phyloP scores from a whole-genome alignment of 176 grass and related monocot genomes.

The Tillandsia fasciculata region DNA sequence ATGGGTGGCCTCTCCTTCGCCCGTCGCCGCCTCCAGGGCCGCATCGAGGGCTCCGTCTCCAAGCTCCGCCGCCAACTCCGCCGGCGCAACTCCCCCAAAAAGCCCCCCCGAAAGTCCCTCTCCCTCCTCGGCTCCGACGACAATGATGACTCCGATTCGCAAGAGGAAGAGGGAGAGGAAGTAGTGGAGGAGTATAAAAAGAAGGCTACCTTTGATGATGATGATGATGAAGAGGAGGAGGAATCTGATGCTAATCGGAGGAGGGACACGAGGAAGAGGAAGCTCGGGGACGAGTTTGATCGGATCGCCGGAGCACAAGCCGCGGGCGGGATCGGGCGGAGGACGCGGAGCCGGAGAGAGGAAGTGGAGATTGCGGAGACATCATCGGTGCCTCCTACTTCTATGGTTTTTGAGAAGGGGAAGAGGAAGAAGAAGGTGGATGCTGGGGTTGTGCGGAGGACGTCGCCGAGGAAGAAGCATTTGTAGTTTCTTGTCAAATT shows the following conservation, averaged over 20 bases:
- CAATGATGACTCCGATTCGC: slow-evolving; percentile 14
- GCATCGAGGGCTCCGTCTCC: slow-evolving; percentile 68
- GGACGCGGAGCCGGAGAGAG: slow-evolving; percentile 7
- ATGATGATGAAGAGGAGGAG: slow-evolving; percentile 9
- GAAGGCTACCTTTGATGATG: slow-evolving; percentile 23
- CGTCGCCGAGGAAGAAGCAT: slow-evolving; percentile 27
- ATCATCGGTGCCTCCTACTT: not conserved
- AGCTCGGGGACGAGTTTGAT: slow-evolving; percentile 61
- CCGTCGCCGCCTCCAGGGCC: slow-evolving; percentile 75
- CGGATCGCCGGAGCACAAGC: slow-evolving; percentile 22
- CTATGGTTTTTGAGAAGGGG: not conserved
- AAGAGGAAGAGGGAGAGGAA: slow-evolving; percentile 22
- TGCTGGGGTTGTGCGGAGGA: slow-evolving; percentile 17
- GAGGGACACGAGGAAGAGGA: slow-evolving; percentile 50
- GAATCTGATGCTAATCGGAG: not conserved
- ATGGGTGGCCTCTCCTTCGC: slow-evolving; percentile 68
- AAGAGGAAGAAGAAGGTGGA: slow-evolving; percentile 24
- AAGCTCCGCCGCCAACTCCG: slow-evolving; percentile 54
- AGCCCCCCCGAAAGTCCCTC: slow-evolving; percentile 30
- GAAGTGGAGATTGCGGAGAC: not conserved
- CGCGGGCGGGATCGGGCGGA: not conserved
- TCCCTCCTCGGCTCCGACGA: slow-evolving; percentile 29
- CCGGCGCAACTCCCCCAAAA: slow-evolving; percentile 14
- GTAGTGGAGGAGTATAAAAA: slow-evolving; percentile 15
- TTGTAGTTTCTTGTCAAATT: no score